phyloP scores from a whole-genome alignment of 805 yeast genomes.

The Kodamaea fukazawae region DNA sequence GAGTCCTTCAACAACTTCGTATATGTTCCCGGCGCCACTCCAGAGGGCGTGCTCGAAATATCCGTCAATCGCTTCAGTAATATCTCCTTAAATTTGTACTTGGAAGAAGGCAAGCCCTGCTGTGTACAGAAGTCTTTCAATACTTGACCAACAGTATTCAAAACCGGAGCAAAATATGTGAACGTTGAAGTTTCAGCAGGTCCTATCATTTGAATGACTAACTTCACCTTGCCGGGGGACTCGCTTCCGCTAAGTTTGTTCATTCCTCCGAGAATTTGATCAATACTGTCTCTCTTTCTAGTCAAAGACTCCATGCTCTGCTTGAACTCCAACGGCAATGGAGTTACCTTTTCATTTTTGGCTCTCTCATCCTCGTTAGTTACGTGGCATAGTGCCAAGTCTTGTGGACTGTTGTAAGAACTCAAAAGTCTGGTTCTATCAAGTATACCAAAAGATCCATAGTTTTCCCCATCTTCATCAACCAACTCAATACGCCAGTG shows the following conservation, averaged over 20 bases:
- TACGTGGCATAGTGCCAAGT: slow-evolving; percentile 72
- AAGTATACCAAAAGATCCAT: slow-evolving; percentile 88
- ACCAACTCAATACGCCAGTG: slow-evolving; percentile 75
- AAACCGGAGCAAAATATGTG: slow-evolving; percentile 4
- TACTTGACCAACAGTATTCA: slow-evolving; percentile 21
- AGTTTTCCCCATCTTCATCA: slow-evolving; percentile 92
- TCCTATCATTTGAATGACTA: slow-evolving; percentile 4
- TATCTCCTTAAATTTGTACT: slow-evolving; percentile 24
- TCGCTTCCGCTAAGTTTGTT: slow-evolving; percentile 12
- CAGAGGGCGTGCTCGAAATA: not conserved
- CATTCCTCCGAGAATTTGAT: slow-evolving; percentile 11
- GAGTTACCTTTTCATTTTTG: slow-evolving; percentile 52
- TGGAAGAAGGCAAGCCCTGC: slow-evolving; percentile 25
- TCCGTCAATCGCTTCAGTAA: slow-evolving; percentile 9
- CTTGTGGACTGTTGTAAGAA: slow-evolving; percentile 73
- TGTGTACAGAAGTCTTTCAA: slow-evolving; percentile 28
- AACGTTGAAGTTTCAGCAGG: slow-evolving; percentile 5
- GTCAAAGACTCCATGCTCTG: slow-evolving; percentile 16
- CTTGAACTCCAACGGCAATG: slow-evolving; percentile 47
- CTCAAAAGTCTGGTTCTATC: slow-evolving; percentile 64
- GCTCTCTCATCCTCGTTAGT: slow-evolving; percentile 40
- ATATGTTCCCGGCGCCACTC: slow-evolving; percentile 1
- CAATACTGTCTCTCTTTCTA: slow-evolving; percentile 14
- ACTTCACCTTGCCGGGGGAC: slow-evolving; percentile 10
- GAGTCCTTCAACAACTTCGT: slow-evolving; percentile 5